These are phyloP conservation scores for Yamadazyma sp. DNA, from an alignment of 805 yeast genomes.

Conservation along the genomic window DNA sequence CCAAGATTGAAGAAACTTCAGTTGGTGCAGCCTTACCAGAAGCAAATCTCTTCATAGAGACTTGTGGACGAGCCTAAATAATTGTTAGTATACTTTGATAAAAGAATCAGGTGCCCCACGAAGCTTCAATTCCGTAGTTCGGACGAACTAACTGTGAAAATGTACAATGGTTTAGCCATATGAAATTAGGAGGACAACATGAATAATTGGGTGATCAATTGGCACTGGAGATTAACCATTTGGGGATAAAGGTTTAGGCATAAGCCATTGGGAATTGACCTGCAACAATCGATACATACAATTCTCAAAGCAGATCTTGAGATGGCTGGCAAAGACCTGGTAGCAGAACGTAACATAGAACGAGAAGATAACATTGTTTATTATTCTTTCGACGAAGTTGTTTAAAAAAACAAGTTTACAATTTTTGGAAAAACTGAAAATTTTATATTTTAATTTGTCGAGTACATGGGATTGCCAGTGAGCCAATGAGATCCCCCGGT, in stretches of 20 bases:
- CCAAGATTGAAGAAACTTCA: constrained; percentile 98
- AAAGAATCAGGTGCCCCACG: too few relatives aligned
- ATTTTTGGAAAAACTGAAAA: constrained; percentile 17
- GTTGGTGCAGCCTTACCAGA: constrained; percentile 98
- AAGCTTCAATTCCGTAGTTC: too few relatives aligned
- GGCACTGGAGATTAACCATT: too few relatives aligned
- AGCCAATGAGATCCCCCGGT: constrained; percentile 15
- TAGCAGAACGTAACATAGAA: constrained; percentile 81
- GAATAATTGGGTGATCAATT: too few relatives aligned
- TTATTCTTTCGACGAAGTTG: constrained; percentile 10
- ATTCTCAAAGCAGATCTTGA: constrained; percentile 33
- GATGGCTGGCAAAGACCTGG: constrained; percentile 65
- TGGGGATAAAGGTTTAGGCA: constrained; percentile 1
- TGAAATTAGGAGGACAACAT: too few relatives aligned
- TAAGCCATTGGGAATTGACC: constrained; percentile 1
- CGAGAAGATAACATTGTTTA: constrained; percentile 73
- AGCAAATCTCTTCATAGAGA: constrained; percentile 78
- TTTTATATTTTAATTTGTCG: constrained; percentile 19
- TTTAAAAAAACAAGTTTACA: constrained; percentile 12
- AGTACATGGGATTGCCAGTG: constrained; percentile 10
- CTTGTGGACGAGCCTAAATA: constrained; percentile 68
- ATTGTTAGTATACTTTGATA: too few relatives aligned
- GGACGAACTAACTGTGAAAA: too few relatives aligned
- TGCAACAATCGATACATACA: constrained; percentile 26
- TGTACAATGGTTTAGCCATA: too few relatives aligned